Base-by-base conservation (phyloP, 1,284 basidiomycete genomes). In the Rhizoctonia solani region DNA sequence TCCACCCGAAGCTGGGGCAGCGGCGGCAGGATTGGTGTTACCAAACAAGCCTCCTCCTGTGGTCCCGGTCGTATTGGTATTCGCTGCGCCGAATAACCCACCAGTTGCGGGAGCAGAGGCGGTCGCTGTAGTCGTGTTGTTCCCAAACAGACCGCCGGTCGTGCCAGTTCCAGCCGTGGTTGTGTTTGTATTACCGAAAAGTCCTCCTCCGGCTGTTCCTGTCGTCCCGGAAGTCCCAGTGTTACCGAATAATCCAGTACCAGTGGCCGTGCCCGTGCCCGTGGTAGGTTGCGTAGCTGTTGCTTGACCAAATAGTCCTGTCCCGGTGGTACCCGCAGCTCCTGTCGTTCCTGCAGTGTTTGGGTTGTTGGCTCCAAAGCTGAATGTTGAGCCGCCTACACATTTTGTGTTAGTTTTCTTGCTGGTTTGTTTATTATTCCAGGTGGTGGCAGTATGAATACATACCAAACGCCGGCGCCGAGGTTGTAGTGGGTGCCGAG, bases 21-120 rank as follows among this genome's bases (percentile, higher is more conserved):
- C 53, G 1, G 73, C 72, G 1, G 72, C 58, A 5, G 69, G 55
- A 73, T 72, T 71, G 54, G 69, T 74, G 37, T 54, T 73, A n/a
- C 78, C 79, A 71, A 81, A 81, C 25, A 81, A 61, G 13, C 76
- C 75, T 44, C 77, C 74, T 55, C 72, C 70, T 21, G 69, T 69
- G 23, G 69, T 41, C 13, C 54, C 41, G 13, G 46, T 23, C 39
- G 54, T 25, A 27, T 32, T 29, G n/a, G n/a, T n/a, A n/a, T n/a
- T n/a, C n/a, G n/a, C n/a, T n/a, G n/a, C n/a, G n/a, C n/a, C n/a
- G n/a, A n/a, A n/a, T n/a, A n/a, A n/a, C n/a, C n/a, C n/a, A n/a
- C n/a, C n/a, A n/a, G n/a, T n/a, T n/a, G n/a, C n/a, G n/a, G n/a
- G n/a, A n/a, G n/a, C n/a, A n/a, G n/a, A n/a, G n/a, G n/a, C n/a